Evolutionary conservation across 108 stramenopile species (phyloP), one percentile per base, ranked within the genome.

Genomic region (Parietichytrium sp.): DNA sequence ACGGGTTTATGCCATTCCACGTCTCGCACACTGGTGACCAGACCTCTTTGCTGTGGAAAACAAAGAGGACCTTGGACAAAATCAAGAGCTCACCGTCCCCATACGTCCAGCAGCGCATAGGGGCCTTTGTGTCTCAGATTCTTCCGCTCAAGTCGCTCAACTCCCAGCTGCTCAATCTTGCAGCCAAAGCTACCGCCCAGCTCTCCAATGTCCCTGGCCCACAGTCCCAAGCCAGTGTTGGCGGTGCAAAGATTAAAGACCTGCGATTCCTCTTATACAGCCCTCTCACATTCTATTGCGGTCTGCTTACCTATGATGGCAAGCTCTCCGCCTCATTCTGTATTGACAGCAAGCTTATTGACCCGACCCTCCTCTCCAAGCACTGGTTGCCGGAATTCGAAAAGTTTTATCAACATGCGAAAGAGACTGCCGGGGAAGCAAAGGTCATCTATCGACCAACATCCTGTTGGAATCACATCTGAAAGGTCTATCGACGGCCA

Each of bases 301-400:
- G 61, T 25, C 36, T 72, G 23, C 61, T 72, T 10, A 45, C 61
- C 6, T 72, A 72, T 42, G 45, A 72, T 42, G 45, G 45, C 42
- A 72, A 27, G 7, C 38, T 72, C 42, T 72, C 61, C 1, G 61
- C 61, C 33, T 72, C 61, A 8, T 16, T 72, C 42, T 72, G 61
- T 42, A 16, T 72, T 25, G 61, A 72, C 33, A 42, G 38, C 33
- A 47, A 25, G 10, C 61, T 72, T 38, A 42, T 72, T 25, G 61
- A 72, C 61, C 61, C 61, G 42, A 72, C 36, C 42, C 16, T 18
- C 16, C 13, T 72, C 20, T 33, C 61, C 42, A 72, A 72, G 42
- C 61, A 72, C 61, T 72, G 61, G 61, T n/a, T n/a, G 7, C 33
- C 61, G 20, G 38, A 72, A 42, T 72, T 72, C 42, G 61, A 72